Evolutionary conservation across 192 early-diverging fungal species (phyloP).

Genomic region (Kickxella alabastrina): DNA sequence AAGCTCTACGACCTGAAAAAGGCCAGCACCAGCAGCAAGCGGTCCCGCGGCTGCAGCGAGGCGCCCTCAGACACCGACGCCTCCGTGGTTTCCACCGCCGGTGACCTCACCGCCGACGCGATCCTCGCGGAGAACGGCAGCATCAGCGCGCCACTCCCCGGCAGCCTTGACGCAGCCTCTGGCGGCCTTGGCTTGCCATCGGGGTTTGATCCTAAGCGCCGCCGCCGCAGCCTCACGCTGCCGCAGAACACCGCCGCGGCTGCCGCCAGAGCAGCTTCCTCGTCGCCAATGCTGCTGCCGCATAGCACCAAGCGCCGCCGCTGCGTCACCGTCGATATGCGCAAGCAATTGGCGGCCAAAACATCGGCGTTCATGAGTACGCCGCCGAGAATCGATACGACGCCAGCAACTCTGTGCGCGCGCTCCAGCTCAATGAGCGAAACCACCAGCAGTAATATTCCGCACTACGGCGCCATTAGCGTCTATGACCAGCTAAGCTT

Average conservation of each 20-base stretch:
- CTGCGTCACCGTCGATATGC: constrained; percentile 42
- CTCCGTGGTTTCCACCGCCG: constrained; percentile 5
- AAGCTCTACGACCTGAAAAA: constrained; percentile 51
- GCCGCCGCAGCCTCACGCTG: constrained; percentile 43
- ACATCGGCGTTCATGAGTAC: constrained; percentile 16
- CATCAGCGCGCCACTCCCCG: constrained; percentile 24
- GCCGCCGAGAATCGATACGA: constrained; percentile 6
- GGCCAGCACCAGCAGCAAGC: constrained; percentile 42
- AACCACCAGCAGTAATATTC: neutral
- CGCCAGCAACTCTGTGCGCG: no score
- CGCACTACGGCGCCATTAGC: constrained; percentile 2
- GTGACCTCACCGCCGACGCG: neutral
- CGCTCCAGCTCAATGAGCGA: constrained; percentile 1
- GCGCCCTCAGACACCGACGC: constrained; percentile 22
- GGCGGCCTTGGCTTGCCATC: constrained; percentile 5
- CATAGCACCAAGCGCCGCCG: constrained; percentile 41
- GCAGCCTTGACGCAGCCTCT: neutral
- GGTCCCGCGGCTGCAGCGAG: constrained; percentile 19
- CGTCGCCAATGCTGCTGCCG: constrained; percentile 30
- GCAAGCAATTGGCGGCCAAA: constrained; percentile 47
- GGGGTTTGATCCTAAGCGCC: constrained; percentile 26
- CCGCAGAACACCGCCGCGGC: constrained; percentile 4
- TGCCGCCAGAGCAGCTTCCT: constrained; percentile 21
- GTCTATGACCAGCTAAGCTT: constrained; percentile 25
- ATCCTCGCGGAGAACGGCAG: neutral